Percentiles rank a stretch among this genome's conserved stretches.
phyloP scores from a whole-genome alignment of 2,329 filamentous ascomycete species.

The Emergomyces orientalis region DNA sequence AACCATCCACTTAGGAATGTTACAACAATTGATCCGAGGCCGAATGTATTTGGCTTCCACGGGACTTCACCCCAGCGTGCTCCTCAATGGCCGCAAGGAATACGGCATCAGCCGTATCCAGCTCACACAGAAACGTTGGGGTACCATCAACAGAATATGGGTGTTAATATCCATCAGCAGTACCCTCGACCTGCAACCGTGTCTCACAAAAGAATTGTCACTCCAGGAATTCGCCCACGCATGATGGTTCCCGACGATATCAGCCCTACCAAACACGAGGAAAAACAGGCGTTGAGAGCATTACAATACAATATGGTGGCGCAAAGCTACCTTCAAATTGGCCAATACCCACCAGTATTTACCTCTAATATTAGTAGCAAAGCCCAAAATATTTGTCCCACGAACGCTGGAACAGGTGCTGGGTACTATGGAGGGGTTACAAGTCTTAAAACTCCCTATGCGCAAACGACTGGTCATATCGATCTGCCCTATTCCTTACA shows the following conservation, averaged over 20 bases:
- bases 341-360: neutral
- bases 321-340: neutral
- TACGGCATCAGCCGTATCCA: neutral
- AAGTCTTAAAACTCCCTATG: neutral
- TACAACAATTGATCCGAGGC: conserved; percentile 8
- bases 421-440: neutral
- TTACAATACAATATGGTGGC: conserved; percentile 4
- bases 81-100: neutral
- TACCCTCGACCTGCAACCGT: neutral
- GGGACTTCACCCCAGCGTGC: neutral
- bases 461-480: neutral
- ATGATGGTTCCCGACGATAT: conserved; percentile 14
- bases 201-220: neutral
- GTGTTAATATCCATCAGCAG: neutral
- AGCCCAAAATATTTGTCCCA: neutral
- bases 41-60: neutral
- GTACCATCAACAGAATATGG: neutral
- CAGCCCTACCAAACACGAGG: conserved; percentile 17
- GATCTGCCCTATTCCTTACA: neutral
- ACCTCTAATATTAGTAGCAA: neutral
- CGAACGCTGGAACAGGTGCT: neutral
- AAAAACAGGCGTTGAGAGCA: conserved; percentile 9
- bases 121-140: neutral
- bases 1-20: conserved; percentile 13
- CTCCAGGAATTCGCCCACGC: conserved; percentile 8